Percentiles rank a stretch among this genome's conserved stretches.
These are phyloP conservation scores for Spongispora temasekensis DNA, from an alignment of 1,284 basidiomycete species.

Conservation along the genomic window DNA sequence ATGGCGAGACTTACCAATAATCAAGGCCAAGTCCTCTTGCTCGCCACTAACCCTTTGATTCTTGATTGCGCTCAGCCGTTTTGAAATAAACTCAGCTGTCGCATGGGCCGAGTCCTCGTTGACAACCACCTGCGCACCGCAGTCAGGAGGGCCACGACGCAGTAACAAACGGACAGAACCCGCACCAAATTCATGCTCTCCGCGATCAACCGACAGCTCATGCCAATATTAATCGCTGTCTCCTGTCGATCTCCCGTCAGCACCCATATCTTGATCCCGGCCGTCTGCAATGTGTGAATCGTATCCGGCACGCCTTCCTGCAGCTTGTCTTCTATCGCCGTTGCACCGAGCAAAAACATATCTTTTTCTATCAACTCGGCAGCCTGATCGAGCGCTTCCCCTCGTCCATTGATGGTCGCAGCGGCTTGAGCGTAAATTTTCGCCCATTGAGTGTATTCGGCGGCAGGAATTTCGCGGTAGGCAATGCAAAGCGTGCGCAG, in stretches of 20 bases:
- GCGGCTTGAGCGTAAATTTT: constrained; percentile 90
- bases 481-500: constrained; percentile 96
- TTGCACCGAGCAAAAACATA: constrained; percentile 90
- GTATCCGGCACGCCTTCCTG: constrained; percentile 99
- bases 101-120: constrained; percentile 88
- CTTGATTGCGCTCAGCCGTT: constrained; percentile 89
- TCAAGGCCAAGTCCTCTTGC: constrained; percentile 90
- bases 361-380: constrained; percentile 97
- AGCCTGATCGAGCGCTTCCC: constrained; percentile 92
- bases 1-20: constrained; percentile 71
- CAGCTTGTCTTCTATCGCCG: constrained; percentile 97
- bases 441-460: constrained; percentile 91
- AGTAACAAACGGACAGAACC: constrained; percentile 8
- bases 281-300: constrained; percentile 96
- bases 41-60: constrained; percentile 90
- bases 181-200: constrained; percentile 97
- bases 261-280: constrained; percentile 99
- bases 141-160: neutral
- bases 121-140: constrained; percentile 72
- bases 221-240: constrained; percentile 98
- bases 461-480: constrained; percentile 87
- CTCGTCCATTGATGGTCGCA: constrained; percentile 88
- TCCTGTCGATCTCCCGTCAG: constrained; percentile 98
- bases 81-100: constrained; percentile 86
- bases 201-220: constrained; percentile 95